Evolutionary conservation across 202 grass and related monocot species (phyloP).

Genomic region (Setaria viridis): DNA sequence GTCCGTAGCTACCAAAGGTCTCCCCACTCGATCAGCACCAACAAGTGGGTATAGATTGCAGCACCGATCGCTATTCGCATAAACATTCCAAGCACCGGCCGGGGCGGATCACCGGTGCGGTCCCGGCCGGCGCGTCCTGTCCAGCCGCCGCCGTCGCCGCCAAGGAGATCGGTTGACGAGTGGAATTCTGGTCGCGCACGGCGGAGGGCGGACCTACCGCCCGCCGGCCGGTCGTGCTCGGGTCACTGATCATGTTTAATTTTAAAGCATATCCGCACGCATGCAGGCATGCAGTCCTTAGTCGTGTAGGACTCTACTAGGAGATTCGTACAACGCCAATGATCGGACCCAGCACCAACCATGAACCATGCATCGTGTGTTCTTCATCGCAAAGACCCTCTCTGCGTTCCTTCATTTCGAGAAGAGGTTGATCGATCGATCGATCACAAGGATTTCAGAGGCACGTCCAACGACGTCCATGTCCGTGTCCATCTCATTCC

Average conservation of each 20-base stretch:
- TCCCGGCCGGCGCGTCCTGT: too few species aligned
- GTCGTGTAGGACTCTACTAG: neutral
- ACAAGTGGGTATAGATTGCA: neutral
- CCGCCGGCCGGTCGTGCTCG: conserved; percentile 8
- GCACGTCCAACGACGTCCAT: conserved; percentile 9
- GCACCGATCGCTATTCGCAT: neutral
- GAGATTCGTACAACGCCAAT: neutral
- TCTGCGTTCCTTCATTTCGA: neutral
- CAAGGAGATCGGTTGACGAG: neutral
- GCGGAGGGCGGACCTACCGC: conserved; percentile 18
- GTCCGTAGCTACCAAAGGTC: neutral
- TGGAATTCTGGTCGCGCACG: neutral
- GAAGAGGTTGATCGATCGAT: neutral
- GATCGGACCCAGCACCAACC: conserved; percentile 21
- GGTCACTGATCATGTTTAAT: neutral
- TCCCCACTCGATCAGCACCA: neutral
- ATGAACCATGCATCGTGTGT: neutral
- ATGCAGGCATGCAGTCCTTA: neutral
- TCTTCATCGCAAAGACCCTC: neutral
- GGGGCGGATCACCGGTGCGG: too few species aligned
- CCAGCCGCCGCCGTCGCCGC: neutral
- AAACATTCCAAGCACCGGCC: neutral
- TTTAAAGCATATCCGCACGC: conserved; percentile 18
- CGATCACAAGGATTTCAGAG: neutral
- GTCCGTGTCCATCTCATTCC: neutral